A percentile compares a stretch with the other conserved stretches of the same genome.
Evolutionary conservation across 2,329 filamentous ascomycete species (phyloP).

Genomic region (Verticillium isaacii): DNA sequence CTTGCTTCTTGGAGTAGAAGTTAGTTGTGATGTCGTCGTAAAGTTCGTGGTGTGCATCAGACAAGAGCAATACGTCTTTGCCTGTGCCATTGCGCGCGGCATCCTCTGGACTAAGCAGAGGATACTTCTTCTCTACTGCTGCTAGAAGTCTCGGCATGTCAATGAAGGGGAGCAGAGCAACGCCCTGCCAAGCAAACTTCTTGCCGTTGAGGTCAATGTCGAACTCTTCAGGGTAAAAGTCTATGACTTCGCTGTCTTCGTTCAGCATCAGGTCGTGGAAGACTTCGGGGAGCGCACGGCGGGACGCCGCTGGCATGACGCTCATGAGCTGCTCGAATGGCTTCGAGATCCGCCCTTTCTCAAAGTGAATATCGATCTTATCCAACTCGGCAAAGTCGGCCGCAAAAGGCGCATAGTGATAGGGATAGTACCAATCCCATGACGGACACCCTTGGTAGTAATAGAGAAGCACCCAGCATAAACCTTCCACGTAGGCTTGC

Average conservation of each 20-base stretch:
- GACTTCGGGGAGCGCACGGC: slow-evolving; percentile 80
- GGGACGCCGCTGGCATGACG: slow-evolving; percentile 87
- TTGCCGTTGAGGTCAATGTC: slow-evolving; percentile 93
- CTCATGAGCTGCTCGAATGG: slow-evolving; percentile 99
- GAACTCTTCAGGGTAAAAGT: slow-evolving; percentile 96
- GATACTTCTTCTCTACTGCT: slow-evolving; percentile 81
- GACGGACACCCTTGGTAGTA: slow-evolving; percentile 98
- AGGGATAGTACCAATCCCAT: slow-evolving; percentile 99
- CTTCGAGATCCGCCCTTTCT: slow-evolving; percentile 78
- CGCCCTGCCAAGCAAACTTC: slow-evolving; percentile 97
- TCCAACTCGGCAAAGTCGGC: slow-evolving; percentile 85
- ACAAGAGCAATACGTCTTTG: slow-evolving; percentile 77
- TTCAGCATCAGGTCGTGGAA: slow-evolving; percentile 92
- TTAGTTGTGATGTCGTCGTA: slow-evolving; percentile 80
- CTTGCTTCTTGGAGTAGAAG: slow-evolving; percentile 90
- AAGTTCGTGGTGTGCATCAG: slow-evolving; percentile 70
- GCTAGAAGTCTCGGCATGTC: slow-evolving; percentile 80
- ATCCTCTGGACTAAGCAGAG: slow-evolving; percentile 72
- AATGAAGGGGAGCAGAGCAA: slow-evolving; percentile 91
- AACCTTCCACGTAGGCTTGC: slow-evolving; percentile 85
- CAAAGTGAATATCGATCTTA: slow-evolving; percentile 75
- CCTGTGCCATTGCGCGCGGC: slow-evolving; percentile 73
- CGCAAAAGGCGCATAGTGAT: slow-evolving; percentile 97
- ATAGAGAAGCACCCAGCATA: slow-evolving; percentile 93
- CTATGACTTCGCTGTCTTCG: slow-evolving; percentile 84